Evolutionary conservation across 768 basidiomycete genomes (phyloP), one percentile per base, ranked within the genome.

Genomic region (Chalciporus sphaerocephalus): DNA sequence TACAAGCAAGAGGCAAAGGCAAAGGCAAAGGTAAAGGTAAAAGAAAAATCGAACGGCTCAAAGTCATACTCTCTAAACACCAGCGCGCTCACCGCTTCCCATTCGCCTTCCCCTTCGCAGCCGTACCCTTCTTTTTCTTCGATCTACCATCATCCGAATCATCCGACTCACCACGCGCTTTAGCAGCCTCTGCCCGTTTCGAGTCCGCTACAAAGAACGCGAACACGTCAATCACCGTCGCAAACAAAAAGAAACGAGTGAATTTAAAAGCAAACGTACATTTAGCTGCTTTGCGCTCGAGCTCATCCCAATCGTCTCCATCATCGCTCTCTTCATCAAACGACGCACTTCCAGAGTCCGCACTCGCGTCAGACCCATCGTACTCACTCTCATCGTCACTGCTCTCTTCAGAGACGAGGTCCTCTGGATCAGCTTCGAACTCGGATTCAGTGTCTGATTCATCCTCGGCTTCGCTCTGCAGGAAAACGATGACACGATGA

Each of bases 241-340:
- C 22, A 15, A 32, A 16, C 13, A 42, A 12, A 3, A 45, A 41
- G 10, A 25, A 17, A 7, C 12, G 32, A 7, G 17, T 42, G 5
- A 35, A 20, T n/a, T 4, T n/a, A 8, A 42, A 0, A 16, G 1
- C 16, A 27, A 33, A 47, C 73, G 56, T 59, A 89, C 83, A 87
- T 75, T 87, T 87, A 7, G 90, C 90, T 6, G 93, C 93, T 64
- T 93, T 94, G 36, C 80, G 74, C 67, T 96, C 94, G 27, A 96
- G 72, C 65, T 92, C 92, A 58, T 96, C 94, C 95, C 95, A 99
- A 57, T 95, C 93, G 43, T 94, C 91, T 9, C 92, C 84, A 44
- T 84, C 82, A 42, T 86, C 83, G 47, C 85, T 86, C 21, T 74
- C 79, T 12, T 72, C 74, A 6, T 68, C 75, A 34, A 67, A 90